Percentiles rank a stretch among this genome's conserved stretches.
Evolutionary conservation across 768 basidiomycete genomes (phyloP).

Genomic region (Pleurotus ostreatus): DNA sequence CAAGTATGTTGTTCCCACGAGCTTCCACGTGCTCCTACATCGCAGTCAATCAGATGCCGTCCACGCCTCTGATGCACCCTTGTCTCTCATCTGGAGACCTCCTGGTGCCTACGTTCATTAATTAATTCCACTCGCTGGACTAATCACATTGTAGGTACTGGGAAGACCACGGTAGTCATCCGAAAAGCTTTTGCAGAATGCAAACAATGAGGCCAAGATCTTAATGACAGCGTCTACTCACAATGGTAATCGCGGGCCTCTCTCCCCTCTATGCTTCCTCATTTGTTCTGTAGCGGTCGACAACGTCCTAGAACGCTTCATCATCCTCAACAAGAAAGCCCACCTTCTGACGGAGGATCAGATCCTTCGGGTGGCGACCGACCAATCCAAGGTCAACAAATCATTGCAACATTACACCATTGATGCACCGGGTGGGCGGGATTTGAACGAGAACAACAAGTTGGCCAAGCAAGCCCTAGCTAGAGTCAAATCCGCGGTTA

Average conservation of each 20-base stretch:
- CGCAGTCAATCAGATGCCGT: conserved; percentile 53
- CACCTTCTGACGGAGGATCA: conserved; percentile 46
- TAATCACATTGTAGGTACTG: conserved; percentile 43
- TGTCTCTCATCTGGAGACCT: conserved; percentile 68
- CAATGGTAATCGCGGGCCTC: conserved; percentile 38
- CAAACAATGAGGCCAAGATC: conserved; percentile 37
- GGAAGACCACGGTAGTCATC: conserved; percentile 69
- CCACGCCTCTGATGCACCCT: conserved; percentile 32
- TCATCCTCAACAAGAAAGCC: conserved; percentile 39
- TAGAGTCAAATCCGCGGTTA: conserved; percentile 48
- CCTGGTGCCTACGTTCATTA: conserved; percentile 36
- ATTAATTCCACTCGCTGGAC: too few relatives aligned
- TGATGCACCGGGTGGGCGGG: conserved; percentile 62
- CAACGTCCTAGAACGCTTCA: conserved; percentile 64
- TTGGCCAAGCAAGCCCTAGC: conserved; percentile 56
- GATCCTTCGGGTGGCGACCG: conserved; percentile 22
- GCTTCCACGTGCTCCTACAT: conserved; percentile 16
- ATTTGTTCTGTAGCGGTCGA: conserved; percentile 49
- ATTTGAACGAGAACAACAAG: conserved; percentile 54
- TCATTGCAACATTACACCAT: conserved; percentile 49
- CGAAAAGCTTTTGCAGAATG: conserved; percentile 34
- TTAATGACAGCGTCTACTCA: conserved; percentile 72
- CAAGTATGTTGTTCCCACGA: too few relatives aligned
- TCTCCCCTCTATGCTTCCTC: too few relatives aligned
- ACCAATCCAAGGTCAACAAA: background rate